phyloP scores from a whole-genome alignment of 768 basidiomycete species.

The Chalciporus piperatus region DNA sequence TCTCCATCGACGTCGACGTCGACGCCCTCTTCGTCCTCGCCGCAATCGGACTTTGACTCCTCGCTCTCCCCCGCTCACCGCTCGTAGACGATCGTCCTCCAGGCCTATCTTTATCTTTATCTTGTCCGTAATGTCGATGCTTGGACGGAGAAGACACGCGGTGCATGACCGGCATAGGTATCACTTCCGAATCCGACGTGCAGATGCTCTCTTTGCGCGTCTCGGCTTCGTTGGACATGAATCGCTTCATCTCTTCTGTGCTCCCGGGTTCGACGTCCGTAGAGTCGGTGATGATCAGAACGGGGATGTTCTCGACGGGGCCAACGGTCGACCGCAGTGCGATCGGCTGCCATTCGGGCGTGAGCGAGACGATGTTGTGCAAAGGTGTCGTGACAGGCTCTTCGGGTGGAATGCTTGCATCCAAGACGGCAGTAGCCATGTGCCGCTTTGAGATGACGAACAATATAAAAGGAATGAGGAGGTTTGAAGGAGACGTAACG shows the following conservation, averaged over 20 bases:
- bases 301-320: constrained; percentile 10
- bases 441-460: constrained; percentile 20
- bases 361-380: background rate
- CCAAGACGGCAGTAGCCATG: constrained; percentile 19
- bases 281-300: constrained; percentile 19
- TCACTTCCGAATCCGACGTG: constrained; percentile 1
- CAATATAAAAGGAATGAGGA: constrained; percentile 21
- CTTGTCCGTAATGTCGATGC: constrained; percentile 20
- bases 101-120: background rate
- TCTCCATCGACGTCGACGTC: background rate
- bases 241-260: constrained; percentile 4
- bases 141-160: constrained; percentile 18
- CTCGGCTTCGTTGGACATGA: constrained; percentile 1
- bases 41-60: background rate
- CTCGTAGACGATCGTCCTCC: background rate
- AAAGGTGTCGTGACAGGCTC: background rate
- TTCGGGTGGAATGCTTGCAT: constrained; percentile 7
- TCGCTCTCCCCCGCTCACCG: background rate
- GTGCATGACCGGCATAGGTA: constrained; percentile 16
- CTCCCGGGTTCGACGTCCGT: background rate
- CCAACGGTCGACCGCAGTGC: background rate
- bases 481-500: constrained; percentile 22
- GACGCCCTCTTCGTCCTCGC: background rate
- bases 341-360: background rate
- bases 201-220: background rate